Percentiles rank a stretch among this genome's conserved stretches.
Conservation (phyloP, 768 basidiomycete genomes). For the Pleurotus tuoliensis region DNA sequence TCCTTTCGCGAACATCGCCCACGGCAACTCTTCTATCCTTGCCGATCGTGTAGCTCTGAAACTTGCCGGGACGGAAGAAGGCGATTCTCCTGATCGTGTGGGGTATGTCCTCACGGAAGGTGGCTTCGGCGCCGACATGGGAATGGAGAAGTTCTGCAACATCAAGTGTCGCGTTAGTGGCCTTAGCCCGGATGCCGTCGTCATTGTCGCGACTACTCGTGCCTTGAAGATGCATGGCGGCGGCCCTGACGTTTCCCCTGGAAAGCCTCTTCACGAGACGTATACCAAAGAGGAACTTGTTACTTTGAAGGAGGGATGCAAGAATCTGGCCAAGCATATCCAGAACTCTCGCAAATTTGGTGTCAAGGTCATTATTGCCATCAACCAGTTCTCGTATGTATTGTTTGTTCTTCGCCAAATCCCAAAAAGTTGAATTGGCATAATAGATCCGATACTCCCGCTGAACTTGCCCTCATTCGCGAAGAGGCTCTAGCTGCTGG, state of each 20-base stretch:
- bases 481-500: constrained; percentile 78
- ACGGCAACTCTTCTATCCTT: constrained; percentile 97
- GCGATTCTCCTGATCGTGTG: constrained; percentile 73
- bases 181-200: constrained; percentile 87
- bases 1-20: constrained; percentile 98
- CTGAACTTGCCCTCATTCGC: constrained; percentile 84
- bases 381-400: constrained; percentile 92
- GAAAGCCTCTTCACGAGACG: constrained; percentile 88
- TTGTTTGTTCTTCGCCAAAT: background rate
- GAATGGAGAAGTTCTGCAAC: constrained; percentile 99
- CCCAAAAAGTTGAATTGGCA: background rate
- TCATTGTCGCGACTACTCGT: constrained; percentile 96
- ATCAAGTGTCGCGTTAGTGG: constrained; percentile 97
- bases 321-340: constrained; percentile 91
- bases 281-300: constrained; percentile 93
- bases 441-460: constrained; percentile 78
- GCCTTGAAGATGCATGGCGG: constrained; percentile 99
- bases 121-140: constrained; percentile 99
- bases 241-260: constrained; percentile 93
- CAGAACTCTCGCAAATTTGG: constrained; percentile 94
- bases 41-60: constrained; percentile 97
- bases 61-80: constrained; percentile 91
- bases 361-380: constrained; percentile 91
- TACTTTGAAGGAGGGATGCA: constrained; percentile 85
- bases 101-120: constrained; percentile 98